phyloP scores from a whole-genome alignment of 2,329 filamentous ascomycete genomes.

The Microcyclosporella mali region DNA sequence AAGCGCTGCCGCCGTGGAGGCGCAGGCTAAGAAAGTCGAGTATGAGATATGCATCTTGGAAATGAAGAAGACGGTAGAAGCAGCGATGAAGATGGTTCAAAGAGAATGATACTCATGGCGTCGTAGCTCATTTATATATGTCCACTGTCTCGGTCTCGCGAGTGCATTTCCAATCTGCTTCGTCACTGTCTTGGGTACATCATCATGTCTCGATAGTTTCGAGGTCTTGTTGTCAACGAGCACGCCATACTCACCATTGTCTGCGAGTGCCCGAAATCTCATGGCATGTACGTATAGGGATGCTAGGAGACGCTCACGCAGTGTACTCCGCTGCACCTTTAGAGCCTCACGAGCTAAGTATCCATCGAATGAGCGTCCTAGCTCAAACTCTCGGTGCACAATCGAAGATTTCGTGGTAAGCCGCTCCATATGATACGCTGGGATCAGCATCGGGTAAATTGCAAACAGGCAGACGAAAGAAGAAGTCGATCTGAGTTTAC shows the following conservation, averaged over 20 bases:
- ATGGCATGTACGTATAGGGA: not conserved
- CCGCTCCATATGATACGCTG: not conserved
- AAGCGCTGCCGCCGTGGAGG: conserved; percentile 8
- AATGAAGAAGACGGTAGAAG: not conserved
- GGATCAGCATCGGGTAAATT: not conserved
- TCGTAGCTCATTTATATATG: no score
- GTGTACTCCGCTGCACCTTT: not conserved
- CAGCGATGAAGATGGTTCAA: not conserved
- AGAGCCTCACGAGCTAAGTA: not conserved
- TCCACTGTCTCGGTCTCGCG: no score
- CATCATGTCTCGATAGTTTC: not conserved
- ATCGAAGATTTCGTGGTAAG: no score
- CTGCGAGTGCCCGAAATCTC: no score
- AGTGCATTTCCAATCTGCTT: no score
- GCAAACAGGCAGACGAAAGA: no score
- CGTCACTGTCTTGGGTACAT: not conserved
- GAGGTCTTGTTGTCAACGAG: not conserved
- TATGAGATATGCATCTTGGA: conserved; percentile 5
- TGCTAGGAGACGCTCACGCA: no score
- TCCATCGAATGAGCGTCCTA: not conserved
- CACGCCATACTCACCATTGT: no score
- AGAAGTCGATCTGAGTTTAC: no score
- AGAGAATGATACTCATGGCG: no score
- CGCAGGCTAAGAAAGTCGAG: conserved; percentile 2
- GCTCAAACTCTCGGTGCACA: no score